A percentile compares a stretch with the other conserved stretches of the same genome.
Conservation (phyloP, 192 early-diverging fungal genomes). For the Diversispora eburnea region DNA sequence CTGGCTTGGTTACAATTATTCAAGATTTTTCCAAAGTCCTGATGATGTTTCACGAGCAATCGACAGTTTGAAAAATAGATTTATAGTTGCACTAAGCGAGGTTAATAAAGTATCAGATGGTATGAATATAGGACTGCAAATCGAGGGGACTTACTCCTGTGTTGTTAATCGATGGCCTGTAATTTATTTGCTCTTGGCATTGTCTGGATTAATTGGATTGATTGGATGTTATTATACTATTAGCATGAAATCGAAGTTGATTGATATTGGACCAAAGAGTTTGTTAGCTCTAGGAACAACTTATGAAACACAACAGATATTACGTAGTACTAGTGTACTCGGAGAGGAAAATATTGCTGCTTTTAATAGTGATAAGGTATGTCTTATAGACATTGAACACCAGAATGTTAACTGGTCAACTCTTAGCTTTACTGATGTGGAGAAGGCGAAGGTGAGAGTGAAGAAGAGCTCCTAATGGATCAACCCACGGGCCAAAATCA, state of each 20-base stretch:
- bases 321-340: background rate
- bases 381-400: background rate
- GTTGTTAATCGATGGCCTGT: background rate
- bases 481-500: too few relatives aligned
- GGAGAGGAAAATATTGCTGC: background rate
- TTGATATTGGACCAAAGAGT: constrained; percentile 1
- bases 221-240: background rate
- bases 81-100: background rate
- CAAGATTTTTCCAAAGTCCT: background rate
- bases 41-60: background rate
- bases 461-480: too few relatives aligned
- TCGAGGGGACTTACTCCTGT: background rate
- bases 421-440: background rate
- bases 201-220: background rate
- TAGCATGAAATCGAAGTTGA: background rate
- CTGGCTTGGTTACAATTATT: constrained; percentile 2
- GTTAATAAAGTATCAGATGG: background rate
- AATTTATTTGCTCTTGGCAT: background rate
- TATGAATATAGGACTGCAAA: background rate
- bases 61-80: background rate
- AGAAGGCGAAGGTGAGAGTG: background rate
- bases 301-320: background rate
- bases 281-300: background rate
- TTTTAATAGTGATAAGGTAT: background rate
- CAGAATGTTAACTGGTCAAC: background rate